Evolutionary conservation across 2,329 filamentous ascomycete genomes (phyloP), one percentile per base, ranked within the genome.

Genomic region (Fusarium sp.): DNA sequence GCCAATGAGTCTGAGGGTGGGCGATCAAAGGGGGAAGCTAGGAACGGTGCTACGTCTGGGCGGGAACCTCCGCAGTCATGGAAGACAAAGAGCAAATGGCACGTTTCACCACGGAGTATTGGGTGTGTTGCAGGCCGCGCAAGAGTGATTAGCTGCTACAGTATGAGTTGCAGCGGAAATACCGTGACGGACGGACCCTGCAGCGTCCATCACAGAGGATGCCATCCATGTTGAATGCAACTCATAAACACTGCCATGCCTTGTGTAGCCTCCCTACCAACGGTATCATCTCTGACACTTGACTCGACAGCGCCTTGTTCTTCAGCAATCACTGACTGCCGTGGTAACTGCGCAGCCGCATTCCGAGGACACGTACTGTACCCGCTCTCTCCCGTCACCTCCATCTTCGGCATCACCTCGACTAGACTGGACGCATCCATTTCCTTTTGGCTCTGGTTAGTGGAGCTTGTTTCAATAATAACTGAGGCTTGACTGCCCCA

Each of bases 401-500:
- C 25, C 22, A 57, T 45, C 29, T 64, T 64, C 45, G 42, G 60
- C 33, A 31, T 65, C 38, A 22, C 36, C 52, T 50, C n/a, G 33
- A 47, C 35, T 36, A 6, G 35, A 36, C 35, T 36, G 35, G 35
- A 36, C 33, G 10, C 31, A 47, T 65, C 47, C 47, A 52, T 52
- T 52, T 65, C 31, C 38, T 31, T 50, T 38, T 50, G 54, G 20
- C 56, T 40, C 54, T 58, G 47, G 11, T 65, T 45, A 63, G 70
- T 61, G 59, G 67, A 61, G 61, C 50, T 64, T 64, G 73, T 76
- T 71, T 69, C 70, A 74, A 69, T 63, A n/a, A 65, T 36, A 58
- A 54, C 45, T 50, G 29, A 73, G 66, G 61, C 52, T 75, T 52
- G 62, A 38, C 59, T 68, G 70, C 73, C 67, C 73, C 73, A 75